Evolutionary conservation across 1,139 yeast species (phyloP), one percentile per base, ranked within the genome.

Genomic region (Candida sojae): DNA sequence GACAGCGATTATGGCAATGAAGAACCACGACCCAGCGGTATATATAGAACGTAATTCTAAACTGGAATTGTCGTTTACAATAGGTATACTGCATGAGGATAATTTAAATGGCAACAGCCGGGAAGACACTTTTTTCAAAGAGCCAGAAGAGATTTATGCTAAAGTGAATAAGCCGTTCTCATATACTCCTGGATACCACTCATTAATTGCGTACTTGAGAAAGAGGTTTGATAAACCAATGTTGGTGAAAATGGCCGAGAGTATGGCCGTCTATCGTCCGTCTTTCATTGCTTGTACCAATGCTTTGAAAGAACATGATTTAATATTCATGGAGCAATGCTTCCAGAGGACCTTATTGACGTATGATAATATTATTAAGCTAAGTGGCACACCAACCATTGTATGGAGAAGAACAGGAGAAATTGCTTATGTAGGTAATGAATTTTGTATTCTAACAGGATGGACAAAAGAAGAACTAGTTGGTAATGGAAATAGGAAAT

Each of bases 331-430:
- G 89, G 99, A 93, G 61, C 96, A 92, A 68, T 89, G 97, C 58
- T 92, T 92, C 69, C 98, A 93, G 64, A 71, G 99, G 43, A 91
- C 98, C 0, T 69, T 93, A 43, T 70, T 92, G 42, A 96, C 96
- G 52, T 93, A 91, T 64, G 95, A 90, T 56, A 88, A 85, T 63
- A 88, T 88, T 62, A 87, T 93, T 38, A 76, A 84, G 17, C 83
- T 87, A 25, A 84, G 92, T 41, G 97, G 97, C 0, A 92, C 98
- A 0, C 98, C 98, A 0, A 91, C 97, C 0, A 82, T 92, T 28
- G 93, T 91, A 5, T 93, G 98, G 98, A 75, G 99, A 54, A 76
- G 98, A 49, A 91, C 97, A 1, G 97, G 97, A 8, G 97, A 92
- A 63, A 88, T 93, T 21, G 96, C 97, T 0, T 92, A 91, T 51